Base-by-base conservation (phyloP, 768 basidiomycete genomes). In the Coprinopsis marcescibilis region DNA sequence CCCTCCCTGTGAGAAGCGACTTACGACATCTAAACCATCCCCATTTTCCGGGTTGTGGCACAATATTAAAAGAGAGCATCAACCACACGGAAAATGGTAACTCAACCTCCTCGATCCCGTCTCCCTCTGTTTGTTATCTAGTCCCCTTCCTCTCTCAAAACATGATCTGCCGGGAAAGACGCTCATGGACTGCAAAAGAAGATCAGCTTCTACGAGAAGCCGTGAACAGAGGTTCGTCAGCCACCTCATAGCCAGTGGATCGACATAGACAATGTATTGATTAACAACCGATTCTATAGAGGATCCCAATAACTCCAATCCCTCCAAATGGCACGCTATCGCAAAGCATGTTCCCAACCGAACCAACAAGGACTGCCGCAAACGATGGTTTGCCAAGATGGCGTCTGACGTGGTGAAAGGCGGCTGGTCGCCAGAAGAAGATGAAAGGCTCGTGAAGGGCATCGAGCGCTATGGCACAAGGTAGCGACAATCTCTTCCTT, bases 351-450 rank as follows among this genome's bases (percentile, higher is more conserved):
- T 80, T 3, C 78, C 77, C 8, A 75, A 78, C 55, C 67, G 78
- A 45, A 79, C 76, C 17, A 80, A 80, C 67, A 80, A 80, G 55
- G 78, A 80, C 57, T 80, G 78, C 58, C 70, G 78, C 52, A 80
- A 80, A 57, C 68, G 78, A 11, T 80, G 77, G 77, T 78, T 78
- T 51, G 76, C 77, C 1, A 79, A 77, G 64, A 79, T 80, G 77
- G 77, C 76, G 48, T 74, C 76, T 12, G 75, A 77, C 58, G 77
- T 79, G 20, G 75, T 77, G 23, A 79, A 79, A 56, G 78, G 78
- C 36, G 77, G 77, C 8, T 80, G 78, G 78, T 70, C 77, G 2
- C 73, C 76, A 4, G 77, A 80, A 44, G 78, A 80, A 56, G 78
- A 80, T 50, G 75, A 77, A 60, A 70, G 73, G 27, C 65, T 80